These are phyloP conservation scores for Rhynchospora breviuscula DNA, from an alignment of 176 grass and related monocot genomes.

Conservation along the genomic window DNA sequence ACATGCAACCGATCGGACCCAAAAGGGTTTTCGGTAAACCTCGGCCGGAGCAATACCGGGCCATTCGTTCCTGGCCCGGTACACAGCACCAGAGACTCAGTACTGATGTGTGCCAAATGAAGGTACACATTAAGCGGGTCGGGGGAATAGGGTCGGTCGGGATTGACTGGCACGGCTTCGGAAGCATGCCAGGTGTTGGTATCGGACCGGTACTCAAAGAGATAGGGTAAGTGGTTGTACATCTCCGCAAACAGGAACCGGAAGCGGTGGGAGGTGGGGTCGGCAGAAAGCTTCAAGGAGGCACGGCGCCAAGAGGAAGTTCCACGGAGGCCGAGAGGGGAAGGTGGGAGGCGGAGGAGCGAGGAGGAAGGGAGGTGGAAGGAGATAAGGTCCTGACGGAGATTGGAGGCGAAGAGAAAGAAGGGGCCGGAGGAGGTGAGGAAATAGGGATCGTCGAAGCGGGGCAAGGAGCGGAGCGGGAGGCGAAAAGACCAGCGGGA, in stretches of 20 bases:
- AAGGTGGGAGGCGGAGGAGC: slow-evolving; percentile 51
- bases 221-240: slow-evolving; percentile 49
- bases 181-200: slow-evolving; percentile 49
- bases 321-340: slow-evolving; percentile 84
- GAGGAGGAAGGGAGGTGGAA: slow-evolving; percentile 56
- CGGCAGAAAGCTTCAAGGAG: slow-evolving; percentile 71
- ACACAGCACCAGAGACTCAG: slow-evolving; percentile 65
- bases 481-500: slow-evolving; percentile 76
- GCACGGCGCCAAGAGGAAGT: slow-evolving; percentile 91
- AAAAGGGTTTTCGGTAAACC: slow-evolving; percentile 48
- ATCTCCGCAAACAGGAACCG: slow-evolving; percentile 89
- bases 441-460: slow-evolving; percentile 84
- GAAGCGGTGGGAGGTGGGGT: slow-evolving; percentile 58
- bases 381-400: slow-evolving; percentile 67
- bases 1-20: slow-evolving; percentile 51
- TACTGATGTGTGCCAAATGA: slow-evolving; percentile 45
- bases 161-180: slow-evolving; percentile 27
- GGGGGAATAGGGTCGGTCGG: neutral
- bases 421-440: slow-evolving; percentile 71
- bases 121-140: slow-evolving; percentile 41
- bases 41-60: slow-evolving; percentile 55
- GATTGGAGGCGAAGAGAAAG: slow-evolving; percentile 91
- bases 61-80: slow-evolving; percentile 3
- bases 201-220: slow-evolving; percentile 85
- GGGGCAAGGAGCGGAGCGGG: slow-evolving; percentile 60